A percentile compares a stretch with the other conserved stretches of the same genome.
These are phyloP conservation scores for Zymoseptoria brevis DNA, from an alignment of 2,329 filamentous ascomycete species.

Conservation along the genomic window DNA sequence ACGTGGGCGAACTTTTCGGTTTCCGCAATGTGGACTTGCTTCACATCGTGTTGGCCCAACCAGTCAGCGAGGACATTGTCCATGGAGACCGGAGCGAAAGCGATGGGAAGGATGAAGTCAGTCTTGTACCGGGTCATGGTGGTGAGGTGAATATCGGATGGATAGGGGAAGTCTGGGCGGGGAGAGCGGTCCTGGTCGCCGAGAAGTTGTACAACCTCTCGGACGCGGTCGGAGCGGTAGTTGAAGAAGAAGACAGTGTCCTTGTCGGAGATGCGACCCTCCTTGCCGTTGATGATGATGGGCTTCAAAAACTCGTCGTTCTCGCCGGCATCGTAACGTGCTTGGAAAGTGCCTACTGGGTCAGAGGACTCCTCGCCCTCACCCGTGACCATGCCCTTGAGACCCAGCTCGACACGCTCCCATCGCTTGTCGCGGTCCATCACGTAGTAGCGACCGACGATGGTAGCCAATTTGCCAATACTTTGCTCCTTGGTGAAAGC, in stretches of 20 bases:
- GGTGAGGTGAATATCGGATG: conserved; percentile 75
- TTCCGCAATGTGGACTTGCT: conserved; percentile 95
- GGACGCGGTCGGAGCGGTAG: conserved; percentile 95
- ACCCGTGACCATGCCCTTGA: conserved; percentile 77
- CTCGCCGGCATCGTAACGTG: conserved; percentile 78
- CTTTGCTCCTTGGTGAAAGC: conserved; percentile 76
- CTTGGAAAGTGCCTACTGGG: conserved; percentile 77
- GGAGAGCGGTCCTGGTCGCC: conserved; percentile 89
- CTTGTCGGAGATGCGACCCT: conserved; percentile 78
- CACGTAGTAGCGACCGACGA: conserved; percentile 93
- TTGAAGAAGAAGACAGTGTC: conserved; percentile 99
- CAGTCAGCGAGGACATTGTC: conserved; percentile 97
- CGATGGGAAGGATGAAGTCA: conserved; percentile 84
- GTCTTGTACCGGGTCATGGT: conserved; percentile 99
- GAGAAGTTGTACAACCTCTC: conserved; percentile 90
- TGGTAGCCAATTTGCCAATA: conserved; percentile 77
- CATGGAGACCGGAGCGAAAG: conserved; percentile 93
- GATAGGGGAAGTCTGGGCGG: conserved; percentile 83
- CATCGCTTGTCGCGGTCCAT: conserved; percentile 99
- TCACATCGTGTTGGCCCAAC: conserved; percentile 77
- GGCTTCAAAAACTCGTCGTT: conserved; percentile 98
- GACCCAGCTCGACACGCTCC: conserved; percentile 83
- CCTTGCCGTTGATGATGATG: conserved; percentile 84
- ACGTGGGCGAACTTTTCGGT: conserved; percentile 99
- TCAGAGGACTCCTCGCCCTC: conserved; percentile 82